Evolutionary conservation across 148 eudicot species (phyloP), one percentile per base, ranked within the genome.

Genomic region (Rhododendron ovatum): DNA sequence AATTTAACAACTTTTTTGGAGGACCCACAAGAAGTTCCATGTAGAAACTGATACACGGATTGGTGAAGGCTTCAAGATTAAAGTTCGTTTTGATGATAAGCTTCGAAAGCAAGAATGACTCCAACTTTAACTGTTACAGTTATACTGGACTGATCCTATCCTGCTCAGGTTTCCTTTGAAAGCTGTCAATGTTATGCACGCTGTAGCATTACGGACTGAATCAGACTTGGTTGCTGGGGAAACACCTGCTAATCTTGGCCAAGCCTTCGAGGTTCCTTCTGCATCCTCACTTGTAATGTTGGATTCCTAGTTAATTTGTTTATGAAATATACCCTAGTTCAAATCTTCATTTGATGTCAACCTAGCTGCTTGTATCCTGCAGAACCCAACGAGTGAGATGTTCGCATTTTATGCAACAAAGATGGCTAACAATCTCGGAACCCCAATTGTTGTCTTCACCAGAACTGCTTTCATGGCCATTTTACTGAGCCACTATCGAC

Each of bases 311-410:
- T 13, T 50, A 53, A 7, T n/a, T 37, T 61, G 65, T 61, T 22
- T 57, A 81, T 55, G 83, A 81, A 12, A 81, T 55, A 51, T 30
- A 24, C 50, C 30, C 8, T 15, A 11, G 41, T 47, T 67, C 53
- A 71, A 79, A 45, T 47, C 17, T 50, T 75, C 48, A 67, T 88
- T 80, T 6, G 7, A 53, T 59, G 22, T 83, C 80, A 57, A 83
- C 83, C 43, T 43, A 48, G 26, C 67, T 76, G 84, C 22, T 84
- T 81, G 59, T 86, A 81, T 83, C 85, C 53, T 91, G 90, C 98
- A 98, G 99, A 95, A 94, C 89, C 96, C 95, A 90, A 95, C 94
- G 95, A 95, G 99, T 86, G 98, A 95, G 90, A 98, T 98, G 99
- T 95, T 97, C 88, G 99, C 99, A 20, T 97, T 91, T 89, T 98